Evolutionary conservation across 176 grass and related monocot genomes (phyloP).

Genomic region (Urochloa ruziziensis): DNA sequence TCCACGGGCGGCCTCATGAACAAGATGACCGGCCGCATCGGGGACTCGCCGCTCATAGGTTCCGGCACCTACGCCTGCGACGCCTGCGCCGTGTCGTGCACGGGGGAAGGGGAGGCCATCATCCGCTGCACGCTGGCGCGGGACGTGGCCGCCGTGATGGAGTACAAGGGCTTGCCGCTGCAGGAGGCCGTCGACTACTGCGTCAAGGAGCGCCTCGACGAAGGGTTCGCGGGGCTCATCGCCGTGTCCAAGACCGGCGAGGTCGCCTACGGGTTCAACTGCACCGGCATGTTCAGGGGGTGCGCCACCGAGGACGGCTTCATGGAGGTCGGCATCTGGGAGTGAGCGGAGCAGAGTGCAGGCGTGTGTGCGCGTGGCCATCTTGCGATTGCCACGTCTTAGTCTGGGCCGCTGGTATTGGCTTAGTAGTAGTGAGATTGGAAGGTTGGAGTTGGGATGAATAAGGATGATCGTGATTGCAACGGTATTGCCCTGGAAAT

Average conservation of each 20-base stretch:
- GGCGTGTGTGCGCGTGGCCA: background rate
- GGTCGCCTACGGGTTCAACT: constrained; percentile 73
- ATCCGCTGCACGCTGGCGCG: constrained; percentile 82
- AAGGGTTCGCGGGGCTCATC: constrained; percentile 73
- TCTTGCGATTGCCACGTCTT: constrained; percentile 33
- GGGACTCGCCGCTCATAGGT: constrained; percentile 87
- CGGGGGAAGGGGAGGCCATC: constrained; percentile 89
- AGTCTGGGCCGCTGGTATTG: too few species aligned
- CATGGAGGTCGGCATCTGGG: constrained; percentile 94
- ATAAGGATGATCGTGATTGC: constrained; percentile 7
- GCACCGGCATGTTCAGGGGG: constrained; percentile 79
- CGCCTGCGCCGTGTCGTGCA: constrained; percentile 77
- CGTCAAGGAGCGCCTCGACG: constrained; percentile 66
- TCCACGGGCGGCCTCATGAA: constrained; percentile 93
- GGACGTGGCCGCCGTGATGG: constrained; percentile 87
- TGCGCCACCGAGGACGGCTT: constrained; percentile 81
- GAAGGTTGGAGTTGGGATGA: background rate
- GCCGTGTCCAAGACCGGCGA: constrained; percentile 69
- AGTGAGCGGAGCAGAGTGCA: constrained; percentile 29
- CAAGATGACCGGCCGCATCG: constrained; percentile 88
- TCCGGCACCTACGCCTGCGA: constrained; percentile 80
- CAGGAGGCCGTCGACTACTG: constrained; percentile 77
- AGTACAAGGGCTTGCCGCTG: constrained; percentile 73
- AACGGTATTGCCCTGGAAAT: background rate
- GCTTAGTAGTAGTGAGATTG: background rate